A percentile compares a stretch with the other conserved stretches of the same genome.
Evolutionary conservation across 257 asterid genomes (phyloP).

Genomic region (Parsonsia alboflavescens): DNA sequence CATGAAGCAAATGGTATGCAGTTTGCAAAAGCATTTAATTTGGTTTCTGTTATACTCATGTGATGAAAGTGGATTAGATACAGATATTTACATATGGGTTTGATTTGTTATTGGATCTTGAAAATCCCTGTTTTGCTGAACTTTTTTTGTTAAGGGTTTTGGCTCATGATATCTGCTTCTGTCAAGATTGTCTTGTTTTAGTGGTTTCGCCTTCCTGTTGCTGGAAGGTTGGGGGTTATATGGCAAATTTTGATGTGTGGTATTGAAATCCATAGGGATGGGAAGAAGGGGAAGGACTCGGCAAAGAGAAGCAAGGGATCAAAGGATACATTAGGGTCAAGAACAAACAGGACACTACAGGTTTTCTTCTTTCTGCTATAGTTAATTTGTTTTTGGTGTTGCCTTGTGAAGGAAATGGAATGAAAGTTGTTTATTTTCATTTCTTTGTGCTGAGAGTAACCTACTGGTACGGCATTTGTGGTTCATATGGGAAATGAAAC

Average conservation of each 20-base stretch:
- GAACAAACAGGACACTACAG: slow-evolving; percentile 86
- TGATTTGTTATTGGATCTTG: neutral
- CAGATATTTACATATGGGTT: neutral
- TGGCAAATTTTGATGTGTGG: neutral
- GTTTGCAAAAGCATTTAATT: slow-evolving; percentile 24
- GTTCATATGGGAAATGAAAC: neutral
- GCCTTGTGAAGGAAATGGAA: neutral
- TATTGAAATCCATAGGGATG: slow-evolving; percentile 54
- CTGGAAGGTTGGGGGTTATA: neutral
- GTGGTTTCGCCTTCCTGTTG: neutral
- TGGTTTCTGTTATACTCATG: neutral
- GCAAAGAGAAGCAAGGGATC: slow-evolving; percentile 95
- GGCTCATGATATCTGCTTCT: neutral
- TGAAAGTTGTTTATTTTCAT: neutral
- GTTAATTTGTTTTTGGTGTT: neutral
- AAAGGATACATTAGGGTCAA: slow-evolving; percentile 83
- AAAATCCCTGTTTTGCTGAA: neutral
- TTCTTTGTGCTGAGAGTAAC: neutral
- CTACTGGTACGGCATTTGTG: neutral
- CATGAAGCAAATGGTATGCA: slow-evolving; percentile 91
- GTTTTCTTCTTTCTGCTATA: slow-evolving; percentile 26
- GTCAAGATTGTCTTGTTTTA: neutral
- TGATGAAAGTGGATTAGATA: neutral
- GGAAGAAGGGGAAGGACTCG: slow-evolving; percentile 99
- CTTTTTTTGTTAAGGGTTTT: neutral